phyloP scores from a whole-genome alignment of 352 stramenopile genomes.

The Globisporangium lucens region DNA sequence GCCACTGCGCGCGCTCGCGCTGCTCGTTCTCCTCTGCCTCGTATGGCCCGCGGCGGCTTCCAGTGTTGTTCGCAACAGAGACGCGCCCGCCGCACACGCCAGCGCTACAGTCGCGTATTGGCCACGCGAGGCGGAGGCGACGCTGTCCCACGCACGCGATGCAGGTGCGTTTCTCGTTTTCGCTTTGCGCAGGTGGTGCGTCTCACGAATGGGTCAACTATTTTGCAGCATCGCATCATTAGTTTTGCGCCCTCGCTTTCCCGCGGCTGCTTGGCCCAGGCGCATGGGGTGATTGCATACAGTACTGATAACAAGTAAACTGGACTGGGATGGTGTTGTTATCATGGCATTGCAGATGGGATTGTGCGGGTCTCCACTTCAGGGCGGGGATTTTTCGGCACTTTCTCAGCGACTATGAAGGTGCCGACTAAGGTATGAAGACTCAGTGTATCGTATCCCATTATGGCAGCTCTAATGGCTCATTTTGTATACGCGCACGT shows the following conservation, averaged over 20 bases:
- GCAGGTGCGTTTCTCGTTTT: slow-evolving; percentile 14
- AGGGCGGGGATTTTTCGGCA: slow-evolving; percentile 24
- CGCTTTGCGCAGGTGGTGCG: background rate
- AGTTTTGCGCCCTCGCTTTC: background rate
- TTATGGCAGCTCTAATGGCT: background rate
- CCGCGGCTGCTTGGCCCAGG: background rate
- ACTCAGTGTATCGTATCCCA: background rate
- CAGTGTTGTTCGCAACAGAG: background rate
- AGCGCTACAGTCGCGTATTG: slow-evolving; percentile 25
- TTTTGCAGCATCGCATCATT: background rate
- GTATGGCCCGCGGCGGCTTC: slow-evolving; percentile 1
- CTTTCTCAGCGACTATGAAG: slow-evolving; percentile 20
- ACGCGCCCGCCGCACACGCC: background rate
- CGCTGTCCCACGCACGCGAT: slow-evolving; percentile 21
- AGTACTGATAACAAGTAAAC: background rate
- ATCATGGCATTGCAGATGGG: slow-evolving; percentile 19
- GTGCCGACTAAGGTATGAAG: slow-evolving; percentile 17
- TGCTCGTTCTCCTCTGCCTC: background rate
- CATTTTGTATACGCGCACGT: too few relatives aligned
- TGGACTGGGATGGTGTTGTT: background rate
- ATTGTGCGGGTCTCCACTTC: slow-evolving; percentile 22
- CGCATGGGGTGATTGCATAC: background rate
- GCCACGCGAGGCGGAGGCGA: slow-evolving; percentile 24
- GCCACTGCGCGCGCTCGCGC: background rate
- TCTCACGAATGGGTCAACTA: background rate